A percentile compares a stretch with the other conserved stretches of the same genome.
These are phyloP conservation scores for Thelephora terrestris DNA, from an alignment of 1,284 basidiomycete species.

Conservation along the genomic window DNA sequence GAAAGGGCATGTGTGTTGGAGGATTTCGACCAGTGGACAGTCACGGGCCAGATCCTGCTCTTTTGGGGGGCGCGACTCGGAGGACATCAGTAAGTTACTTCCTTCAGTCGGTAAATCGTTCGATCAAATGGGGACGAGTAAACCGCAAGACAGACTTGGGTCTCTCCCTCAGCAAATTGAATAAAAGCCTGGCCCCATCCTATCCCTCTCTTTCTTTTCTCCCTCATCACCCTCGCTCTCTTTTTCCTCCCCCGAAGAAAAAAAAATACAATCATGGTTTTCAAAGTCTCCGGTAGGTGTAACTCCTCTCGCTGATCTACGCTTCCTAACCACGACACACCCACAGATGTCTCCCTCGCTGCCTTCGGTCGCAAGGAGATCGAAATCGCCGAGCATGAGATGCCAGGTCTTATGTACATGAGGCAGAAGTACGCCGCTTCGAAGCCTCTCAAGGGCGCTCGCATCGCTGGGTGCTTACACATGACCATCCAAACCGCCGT, in stretches of 20 bases:
- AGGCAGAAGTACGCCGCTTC: conserved; percentile 75
- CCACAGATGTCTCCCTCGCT: conserved; percentile 86
- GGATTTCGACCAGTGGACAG: conserved; percentile 58
- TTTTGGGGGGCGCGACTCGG: conserved; percentile 3
- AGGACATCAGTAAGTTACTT: conserved; percentile 9
- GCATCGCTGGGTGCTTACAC: conserved; percentile 96
- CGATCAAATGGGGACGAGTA: conserved; percentile 1
- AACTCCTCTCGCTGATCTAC: not conserved
- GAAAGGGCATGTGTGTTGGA: conserved; percentile 55
- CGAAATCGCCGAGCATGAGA: conserved; percentile 94
- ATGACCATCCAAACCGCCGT: conserved; percentile 98
- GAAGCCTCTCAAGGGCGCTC: conserved; percentile 90
- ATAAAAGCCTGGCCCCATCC: conserved; percentile 21
- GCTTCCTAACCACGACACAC: not conserved
- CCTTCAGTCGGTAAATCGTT: too few relatives aligned
- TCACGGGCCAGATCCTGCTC: conserved; percentile 6
- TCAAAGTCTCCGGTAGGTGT: conserved; percentile 69
- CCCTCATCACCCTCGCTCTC: conserved; percentile 19
- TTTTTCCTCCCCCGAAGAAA: conserved; percentile 18
- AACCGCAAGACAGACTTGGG: conserved; percentile 10
- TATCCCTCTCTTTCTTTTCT: conserved; percentile 27
- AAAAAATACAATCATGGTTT: conserved; percentile 44
- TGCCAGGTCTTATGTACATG: conserved; percentile 92
- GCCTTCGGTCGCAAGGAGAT: conserved; percentile 98
- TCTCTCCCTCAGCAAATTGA: conserved; percentile 25